A percentile compares a stretch with the other conserved stretches of the same genome.
phyloP scores from a whole-genome alignment of 2,329 filamentous ascomycete genomes.

The Ceratocystis destructans region DNA sequence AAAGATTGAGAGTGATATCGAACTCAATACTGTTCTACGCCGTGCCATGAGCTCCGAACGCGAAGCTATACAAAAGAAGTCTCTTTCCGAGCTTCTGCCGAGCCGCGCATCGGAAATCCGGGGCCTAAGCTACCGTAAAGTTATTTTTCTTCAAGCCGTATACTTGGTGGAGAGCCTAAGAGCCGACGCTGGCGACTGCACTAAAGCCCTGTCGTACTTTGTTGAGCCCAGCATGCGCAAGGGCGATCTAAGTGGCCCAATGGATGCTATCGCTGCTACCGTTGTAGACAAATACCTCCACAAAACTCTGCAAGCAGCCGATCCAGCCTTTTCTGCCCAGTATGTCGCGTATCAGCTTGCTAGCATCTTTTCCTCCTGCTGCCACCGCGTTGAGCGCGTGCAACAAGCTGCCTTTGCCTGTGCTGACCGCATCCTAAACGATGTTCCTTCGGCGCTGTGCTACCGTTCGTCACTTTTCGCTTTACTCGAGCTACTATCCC shows the following conservation, averaged over 20 bases:
- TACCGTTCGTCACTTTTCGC: constrained; percentile 85
- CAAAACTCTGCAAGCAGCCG: constrained; percentile 56
- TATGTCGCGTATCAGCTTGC: constrained; percentile 83
- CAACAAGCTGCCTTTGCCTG: constrained; percentile 74
- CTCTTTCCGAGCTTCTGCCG: constrained; percentile 60
- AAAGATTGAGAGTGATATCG: constrained; percentile 87
- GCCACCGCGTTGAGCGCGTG: constrained; percentile 82
- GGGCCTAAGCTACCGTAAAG: constrained; percentile 72
- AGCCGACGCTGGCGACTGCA: constrained; percentile 77
- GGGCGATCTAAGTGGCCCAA: constrained; percentile 47
- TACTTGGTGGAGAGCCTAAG: constrained; percentile 81
- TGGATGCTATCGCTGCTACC: constrained; percentile 50
- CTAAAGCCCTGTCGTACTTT: constrained; percentile 81
- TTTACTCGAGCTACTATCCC: constrained; percentile 74
- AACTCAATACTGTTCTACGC: constrained; percentile 84
- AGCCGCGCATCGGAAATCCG: constrained; percentile 65
- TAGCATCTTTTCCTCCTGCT: constrained; percentile 73
- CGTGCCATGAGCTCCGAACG: constrained; percentile 72
- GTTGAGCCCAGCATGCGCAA: constrained; percentile 72
- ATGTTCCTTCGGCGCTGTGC: constrained; percentile 80
- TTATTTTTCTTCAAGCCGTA: constrained; percentile 82
- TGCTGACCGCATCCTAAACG: constrained; percentile 71
- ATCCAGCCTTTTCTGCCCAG: constrained; percentile 73
- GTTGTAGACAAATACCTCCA: constrained; percentile 68
- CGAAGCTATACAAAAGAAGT: constrained; percentile 65